These are phyloP conservation scores for Podaxis sp. DNA, from an alignment of 768 basidiomycete genomes.

Conservation along the genomic window DNA sequence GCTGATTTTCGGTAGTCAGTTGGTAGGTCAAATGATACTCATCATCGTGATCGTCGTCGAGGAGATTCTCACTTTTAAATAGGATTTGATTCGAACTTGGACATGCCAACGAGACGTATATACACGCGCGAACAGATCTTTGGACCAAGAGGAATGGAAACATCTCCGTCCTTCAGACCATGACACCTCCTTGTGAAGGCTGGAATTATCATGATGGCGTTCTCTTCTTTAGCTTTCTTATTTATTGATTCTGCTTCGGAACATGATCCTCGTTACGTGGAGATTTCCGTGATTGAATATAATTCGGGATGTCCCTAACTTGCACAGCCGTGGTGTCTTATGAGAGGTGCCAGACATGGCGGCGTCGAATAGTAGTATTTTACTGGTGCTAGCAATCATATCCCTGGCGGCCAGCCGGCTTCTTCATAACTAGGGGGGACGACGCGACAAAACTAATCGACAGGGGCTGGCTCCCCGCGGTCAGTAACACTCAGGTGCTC, in stretches of 20 bases:
- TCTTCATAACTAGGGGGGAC: too few species aligned
- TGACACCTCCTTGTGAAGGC: neutral
- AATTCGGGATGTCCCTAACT: too few species aligned
- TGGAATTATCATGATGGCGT: neutral
- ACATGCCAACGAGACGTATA: neutral
- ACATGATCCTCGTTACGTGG: too few species aligned
- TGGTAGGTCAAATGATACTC: constrained; percentile 16
- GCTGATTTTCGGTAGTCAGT: constrained; percentile 26
- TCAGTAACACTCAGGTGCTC: too few species aligned
- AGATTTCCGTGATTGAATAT: too few species aligned
- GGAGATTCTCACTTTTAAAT: neutral
- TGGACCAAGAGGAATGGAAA: neutral
- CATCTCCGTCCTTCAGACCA: neutral
- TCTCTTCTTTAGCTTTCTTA: neutral
- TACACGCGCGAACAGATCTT: neutral
- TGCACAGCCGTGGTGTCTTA: too few species aligned
- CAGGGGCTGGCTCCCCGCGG: too few species aligned
- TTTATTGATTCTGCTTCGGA: neutral
- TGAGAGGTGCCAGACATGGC: too few species aligned
- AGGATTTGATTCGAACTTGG: constrained; percentile 10
- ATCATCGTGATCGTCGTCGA: neutral
- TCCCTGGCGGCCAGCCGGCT: too few species aligned
- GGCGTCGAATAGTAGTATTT: too few species aligned
- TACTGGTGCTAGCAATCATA: neutral
- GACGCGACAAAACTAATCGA: too few species aligned